phyloP scores from a whole-genome alignment of 1,284 basidiomycete species.

The Cutaneotrichosporon mucoides region DNA sequence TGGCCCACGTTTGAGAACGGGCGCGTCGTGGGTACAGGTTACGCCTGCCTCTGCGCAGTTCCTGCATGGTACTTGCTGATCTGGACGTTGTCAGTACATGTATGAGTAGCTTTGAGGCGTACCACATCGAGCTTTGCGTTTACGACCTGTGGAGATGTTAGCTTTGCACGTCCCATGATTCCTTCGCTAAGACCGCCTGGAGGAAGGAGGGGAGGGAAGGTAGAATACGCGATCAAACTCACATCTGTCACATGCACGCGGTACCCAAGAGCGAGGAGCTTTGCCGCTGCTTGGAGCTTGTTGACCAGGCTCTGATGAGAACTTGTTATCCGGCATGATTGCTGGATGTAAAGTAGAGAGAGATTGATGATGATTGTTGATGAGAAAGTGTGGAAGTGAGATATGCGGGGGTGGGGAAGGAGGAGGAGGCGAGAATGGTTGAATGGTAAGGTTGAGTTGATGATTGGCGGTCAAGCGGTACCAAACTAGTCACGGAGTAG shows the following conservation, averaged over 20 bases:
- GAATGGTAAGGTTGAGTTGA: no score
- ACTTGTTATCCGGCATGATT: conserved; percentile 3
- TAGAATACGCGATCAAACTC: conserved; percentile 3
- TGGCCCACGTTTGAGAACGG: conserved; percentile 33
- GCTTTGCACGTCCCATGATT: not conserved
- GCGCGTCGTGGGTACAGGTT: conserved; percentile 32
- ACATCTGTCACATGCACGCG: conserved; percentile 31
- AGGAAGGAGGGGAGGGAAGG: not conserved
- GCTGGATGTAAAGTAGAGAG: not conserved
- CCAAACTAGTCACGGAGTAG: no score
- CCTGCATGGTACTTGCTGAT: conserved; percentile 30
- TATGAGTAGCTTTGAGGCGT: not conserved
- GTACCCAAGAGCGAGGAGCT: conserved; percentile 25
- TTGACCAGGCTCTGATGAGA: conserved; percentile 5
- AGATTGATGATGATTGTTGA: no score
- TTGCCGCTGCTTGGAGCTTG: conserved; percentile 23
- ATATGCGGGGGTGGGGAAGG: no score
- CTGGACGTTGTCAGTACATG: conserved; percentile 9
- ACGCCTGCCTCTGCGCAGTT: conserved; percentile 29
- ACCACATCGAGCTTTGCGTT: conserved; percentile 36
- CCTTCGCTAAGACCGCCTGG: not conserved
- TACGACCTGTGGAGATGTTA: conserved; percentile 20
- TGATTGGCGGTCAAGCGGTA: no score
- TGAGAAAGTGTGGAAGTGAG: no score
- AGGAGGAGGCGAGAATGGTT: no score